Conservation (phyloP, 805 yeast genomes). For the Candida sanyiensis region DNA sequence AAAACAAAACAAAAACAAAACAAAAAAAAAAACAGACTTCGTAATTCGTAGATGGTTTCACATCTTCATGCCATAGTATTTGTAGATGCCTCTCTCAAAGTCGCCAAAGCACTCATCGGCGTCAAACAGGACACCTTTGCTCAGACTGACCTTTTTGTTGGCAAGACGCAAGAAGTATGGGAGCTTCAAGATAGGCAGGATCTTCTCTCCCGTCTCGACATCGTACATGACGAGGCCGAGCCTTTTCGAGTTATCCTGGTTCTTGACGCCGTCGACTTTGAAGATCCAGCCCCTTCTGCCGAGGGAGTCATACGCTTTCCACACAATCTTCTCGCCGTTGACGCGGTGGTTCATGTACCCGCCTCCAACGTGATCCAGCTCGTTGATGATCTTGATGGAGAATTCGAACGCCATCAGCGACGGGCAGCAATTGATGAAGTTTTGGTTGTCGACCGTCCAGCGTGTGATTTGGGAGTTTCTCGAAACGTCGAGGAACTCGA, state of each 20-base stretch:
- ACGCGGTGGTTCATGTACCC: conserved; percentile 23
- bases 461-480: conserved; percentile 54
- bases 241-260: conserved; percentile 30
- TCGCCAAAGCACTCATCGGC: conserved; percentile 37
- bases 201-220: conserved; percentile 56
- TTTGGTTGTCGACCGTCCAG: conserved; percentile 51
- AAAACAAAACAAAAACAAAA: neutral
- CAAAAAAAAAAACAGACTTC: neutral
- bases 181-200: conserved; percentile 34
- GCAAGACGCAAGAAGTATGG: conserved; percentile 36
- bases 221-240: conserved; percentile 49
- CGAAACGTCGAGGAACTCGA: conserved; percentile 61
- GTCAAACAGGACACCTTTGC: conserved; percentile 31
- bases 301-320: conserved; percentile 31
- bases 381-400: conserved; percentile 49
- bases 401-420: conserved; percentile 62
- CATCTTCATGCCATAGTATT: conserved; percentile 37
- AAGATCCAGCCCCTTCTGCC: conserved; percentile 84
- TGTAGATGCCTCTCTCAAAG: conserved; percentile 39
- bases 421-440: conserved; percentile 39
- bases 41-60: conserved; percentile 13
- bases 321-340: conserved; percentile 22
- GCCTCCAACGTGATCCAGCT: conserved; percentile 34
- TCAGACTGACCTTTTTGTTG: conserved; percentile 32
- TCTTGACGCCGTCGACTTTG: conserved; percentile 33